Evolutionary conservation across 1,284 basidiomycete genomes (phyloP).

Genomic region (Kalmanozyma brasiliensis): DNA sequence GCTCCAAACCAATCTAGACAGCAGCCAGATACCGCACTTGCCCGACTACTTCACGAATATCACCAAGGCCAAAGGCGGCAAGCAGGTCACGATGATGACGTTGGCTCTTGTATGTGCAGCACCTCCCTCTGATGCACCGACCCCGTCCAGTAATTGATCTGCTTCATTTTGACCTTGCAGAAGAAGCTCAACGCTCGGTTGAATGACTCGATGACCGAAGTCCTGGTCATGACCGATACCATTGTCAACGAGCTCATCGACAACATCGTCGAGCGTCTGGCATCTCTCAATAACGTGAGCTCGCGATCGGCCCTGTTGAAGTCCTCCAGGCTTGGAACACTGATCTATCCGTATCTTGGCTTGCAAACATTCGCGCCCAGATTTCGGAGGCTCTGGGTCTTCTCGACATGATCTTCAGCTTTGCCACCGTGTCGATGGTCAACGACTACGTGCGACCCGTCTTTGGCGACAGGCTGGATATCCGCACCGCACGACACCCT

Average conservation of each 20-base stretch:
- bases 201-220: constrained; percentile 84
- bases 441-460: constrained; percentile 50
- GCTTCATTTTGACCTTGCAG: constrained; percentile 3
- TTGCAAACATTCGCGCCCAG: too few relatives aligned
- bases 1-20: constrained; percentile 26
- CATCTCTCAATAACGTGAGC: constrained; percentile 51
- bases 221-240: constrained; percentile 79
- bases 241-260: constrained; percentile 46
- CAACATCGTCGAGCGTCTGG: constrained; percentile 37
- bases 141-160: not conserved
- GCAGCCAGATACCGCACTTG: constrained; percentile 9
- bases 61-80: constrained; percentile 73
- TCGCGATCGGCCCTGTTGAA: not conserved
- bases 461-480: constrained; percentile 57
- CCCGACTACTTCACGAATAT: constrained; percentile 74
- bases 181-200: constrained; percentile 85
- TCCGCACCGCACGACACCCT: constrained; percentile 67
- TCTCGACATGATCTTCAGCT: constrained; percentile 53
- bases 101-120: constrained; percentile 71
- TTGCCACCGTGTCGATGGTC: constrained; percentile 33
- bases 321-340: too few relatives aligned
- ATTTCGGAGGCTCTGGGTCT: constrained; percentile 57
- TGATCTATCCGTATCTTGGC: too few relatives aligned
- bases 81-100: constrained; percentile 79
- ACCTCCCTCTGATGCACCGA: not conserved